Percentiles rank a stretch among this genome's conserved stretches.
phyloP scores from a whole-genome alignment of 495 filamentous ascomycete species.

The Annulohypoxylon nitens region DNA sequence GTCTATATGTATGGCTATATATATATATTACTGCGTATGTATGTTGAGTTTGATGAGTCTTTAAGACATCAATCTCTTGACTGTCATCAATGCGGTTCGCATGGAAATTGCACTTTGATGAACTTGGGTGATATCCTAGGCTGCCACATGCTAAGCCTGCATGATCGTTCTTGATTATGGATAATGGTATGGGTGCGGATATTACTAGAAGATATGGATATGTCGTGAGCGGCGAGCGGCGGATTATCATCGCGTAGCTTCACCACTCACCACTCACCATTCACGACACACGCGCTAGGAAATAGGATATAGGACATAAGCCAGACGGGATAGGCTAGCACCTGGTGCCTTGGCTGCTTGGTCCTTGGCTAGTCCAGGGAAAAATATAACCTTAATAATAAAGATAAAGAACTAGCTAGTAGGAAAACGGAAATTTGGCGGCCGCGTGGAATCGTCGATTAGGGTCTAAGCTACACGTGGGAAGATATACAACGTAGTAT shows the following conservation, averaged over 20 bases:
- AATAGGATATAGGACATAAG: slow-evolving; percentile 10
- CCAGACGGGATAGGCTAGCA: neutral
- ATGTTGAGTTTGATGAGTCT: slow-evolving; percentile 34
- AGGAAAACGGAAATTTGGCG: slow-evolving; percentile 25
- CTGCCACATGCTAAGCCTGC: slow-evolving; percentile 47
- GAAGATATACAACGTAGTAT: slow-evolving; percentile 48
- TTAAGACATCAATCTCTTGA: slow-evolving; percentile 19
- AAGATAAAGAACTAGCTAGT: slow-evolving; percentile 13
- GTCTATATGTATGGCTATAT: too few relatives aligned
- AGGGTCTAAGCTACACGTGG: slow-evolving; percentile 42
- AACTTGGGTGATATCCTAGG: slow-evolving; percentile 37
- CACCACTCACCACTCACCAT: neutral
- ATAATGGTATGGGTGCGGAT: neutral
- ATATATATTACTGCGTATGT: too few relatives aligned
- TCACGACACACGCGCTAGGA: neutral
- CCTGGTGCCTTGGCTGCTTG: too few relatives aligned
- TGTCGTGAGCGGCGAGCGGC: slow-evolving; percentile 16
- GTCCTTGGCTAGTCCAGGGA: neutral
- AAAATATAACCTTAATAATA: slow-evolving; percentile 14
- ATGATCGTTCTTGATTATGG: slow-evolving; percentile 26
- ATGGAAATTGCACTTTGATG: slow-evolving; percentile 40
- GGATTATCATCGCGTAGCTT: slow-evolving; percentile 2
- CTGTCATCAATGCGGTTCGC: slow-evolving; percentile 30
- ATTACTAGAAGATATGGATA: neutral
- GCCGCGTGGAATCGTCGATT: slow-evolving; percentile 38